These are phyloP conservation scores for Tylopilus microsporus DNA, from an alignment of 1,284 basidiomycete species.

Conservation along the genomic window DNA sequence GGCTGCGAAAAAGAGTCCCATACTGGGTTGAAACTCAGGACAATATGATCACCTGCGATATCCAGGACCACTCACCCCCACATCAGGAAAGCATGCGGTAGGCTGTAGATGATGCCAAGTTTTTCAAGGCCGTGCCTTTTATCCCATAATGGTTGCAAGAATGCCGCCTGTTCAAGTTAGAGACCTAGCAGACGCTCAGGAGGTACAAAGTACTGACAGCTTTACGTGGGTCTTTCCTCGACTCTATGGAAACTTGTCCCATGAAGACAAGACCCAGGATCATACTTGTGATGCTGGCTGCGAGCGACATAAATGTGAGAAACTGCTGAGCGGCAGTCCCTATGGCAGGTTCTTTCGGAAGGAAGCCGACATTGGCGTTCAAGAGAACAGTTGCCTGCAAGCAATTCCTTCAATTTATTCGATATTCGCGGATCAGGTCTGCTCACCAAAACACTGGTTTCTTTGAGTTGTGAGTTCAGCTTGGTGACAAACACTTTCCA, in stretches of 20 bases:
- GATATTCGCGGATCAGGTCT: not conserved
- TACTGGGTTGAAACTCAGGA: conserved; percentile 17
- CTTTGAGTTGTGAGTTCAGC: conserved; percentile 32
- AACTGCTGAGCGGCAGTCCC: conserved; percentile 25
- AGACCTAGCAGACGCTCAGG: not conserved
- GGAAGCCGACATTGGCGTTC: conserved; percentile 39
- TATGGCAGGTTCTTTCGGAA: conserved; percentile 31
- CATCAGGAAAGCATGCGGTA: conserved; percentile 37
- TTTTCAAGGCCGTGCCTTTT: conserved; percentile 32
- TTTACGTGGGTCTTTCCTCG: conserved; percentile 24
- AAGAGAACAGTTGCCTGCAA: conserved; percentile 39
- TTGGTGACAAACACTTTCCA: conserved; percentile 35
- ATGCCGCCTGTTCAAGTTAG: conserved; percentile 20
- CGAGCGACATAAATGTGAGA: conserved; percentile 38
- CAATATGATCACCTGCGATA: not conserved
- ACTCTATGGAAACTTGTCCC: conserved; percentile 33
- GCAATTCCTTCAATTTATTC: not conserved
- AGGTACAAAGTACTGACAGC: conserved; percentile 23
- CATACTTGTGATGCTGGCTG: conserved; percentile 38
- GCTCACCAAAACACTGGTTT: conserved; percentile 33
- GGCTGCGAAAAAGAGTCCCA: conserved; percentile 30
- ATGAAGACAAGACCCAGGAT: conserved; percentile 40
- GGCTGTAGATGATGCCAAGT: conserved; percentile 36
- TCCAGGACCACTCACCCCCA: conserved; percentile 34
- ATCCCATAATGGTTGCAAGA: conserved; percentile 8